Evolutionary conservation across 139 green algal species (phyloP), one percentile per base, ranked within the genome.

Genomic region (Tetraselmis striata): DNA sequence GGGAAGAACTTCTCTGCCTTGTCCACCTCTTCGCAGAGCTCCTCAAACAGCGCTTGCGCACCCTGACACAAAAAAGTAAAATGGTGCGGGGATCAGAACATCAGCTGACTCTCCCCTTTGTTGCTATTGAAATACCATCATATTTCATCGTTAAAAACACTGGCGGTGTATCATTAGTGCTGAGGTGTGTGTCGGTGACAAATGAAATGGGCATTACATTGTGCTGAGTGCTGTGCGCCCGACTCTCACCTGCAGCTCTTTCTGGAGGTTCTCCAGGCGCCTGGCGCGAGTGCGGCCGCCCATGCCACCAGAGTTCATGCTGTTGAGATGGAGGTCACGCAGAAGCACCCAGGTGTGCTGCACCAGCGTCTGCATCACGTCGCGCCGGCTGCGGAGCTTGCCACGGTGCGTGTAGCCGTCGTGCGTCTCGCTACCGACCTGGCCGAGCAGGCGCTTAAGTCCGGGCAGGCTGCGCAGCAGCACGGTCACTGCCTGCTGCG

Each of bases 1-100:
- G 78, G 78, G 31, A 86, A 86, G 75, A 86, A 86, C 31, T 75
- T 77, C 32, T 86, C 83, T 2, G 80, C 79, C 83, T 86, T 86
- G 78, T 76, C 75, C 28, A 83, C 77, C 79, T 83, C 30, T 26
- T 82, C 83, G 29, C 83, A 86, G 26, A 81, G 30, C 23, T 86
- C 83, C 23, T 30, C 31, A n/a, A 79, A 83, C 29, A 77, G n/a
- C 29, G 78, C 59, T 31, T 83, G 74, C 5, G 79, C 80, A 1
- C 23, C 77, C 27, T n/a, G n/a, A n/a, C n/a, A n/a, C n/a, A n/a
- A n/a, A n/a, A n/a, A n/a, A n/a, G n/a, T n/a, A n/a, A n/a, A n/a
- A n/a, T n/a, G n/a, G n/a, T n/a, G n/a, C n/a, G n/a, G n/a, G n/a
- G n/a, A n/a, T n/a, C n/a, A n/a, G n/a, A n/a, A n/a, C n/a, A n/a